Percentiles rank a stretch among this genome's conserved stretches.
phyloP scores from a whole-genome alignment of 768 basidiomycete genomes.

The Favolaschia claudopus region DNA sequence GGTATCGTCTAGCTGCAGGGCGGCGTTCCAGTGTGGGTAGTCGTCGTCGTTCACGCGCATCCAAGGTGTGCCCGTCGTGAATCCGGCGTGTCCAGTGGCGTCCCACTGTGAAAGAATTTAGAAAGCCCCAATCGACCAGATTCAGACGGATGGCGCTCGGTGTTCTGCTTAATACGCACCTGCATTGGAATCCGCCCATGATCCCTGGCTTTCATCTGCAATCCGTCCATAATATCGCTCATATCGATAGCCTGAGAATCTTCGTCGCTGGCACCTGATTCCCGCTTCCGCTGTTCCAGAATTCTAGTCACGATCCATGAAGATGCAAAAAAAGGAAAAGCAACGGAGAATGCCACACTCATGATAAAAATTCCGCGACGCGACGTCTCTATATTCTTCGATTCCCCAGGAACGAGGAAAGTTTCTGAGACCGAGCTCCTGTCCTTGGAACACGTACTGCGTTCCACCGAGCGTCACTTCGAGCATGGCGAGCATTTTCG shows the following conservation, averaged over 20 bases:
- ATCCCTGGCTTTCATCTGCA: slow-evolving; percentile 72
- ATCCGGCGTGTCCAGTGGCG: slow-evolving; percentile 60
- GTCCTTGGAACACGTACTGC: slow-evolving; percentile 76
- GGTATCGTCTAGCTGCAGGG: slow-evolving; percentile 51
- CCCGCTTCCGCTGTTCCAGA: slow-evolving; percentile 44
- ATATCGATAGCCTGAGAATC: slow-evolving; percentile 63
- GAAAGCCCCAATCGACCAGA: background rate
- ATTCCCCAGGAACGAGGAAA: slow-evolving; percentile 70
- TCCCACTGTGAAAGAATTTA: too few species aligned
- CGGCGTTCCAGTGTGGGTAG: slow-evolving; percentile 63
- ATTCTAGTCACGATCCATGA: slow-evolving; percentile 45
- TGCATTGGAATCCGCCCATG: slow-evolving; percentile 78
- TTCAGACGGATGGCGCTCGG: too few species aligned
- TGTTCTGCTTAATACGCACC: too few species aligned
- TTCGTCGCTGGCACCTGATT: slow-evolving; percentile 39
- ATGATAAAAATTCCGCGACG: slow-evolving; percentile 65
- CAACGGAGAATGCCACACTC: slow-evolving; percentile 34
- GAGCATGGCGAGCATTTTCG: slow-evolving; percentile 70
- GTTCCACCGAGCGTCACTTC: slow-evolving; percentile 71
- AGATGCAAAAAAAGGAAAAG: background rate
- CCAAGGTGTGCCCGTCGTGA: slow-evolving; percentile 72
- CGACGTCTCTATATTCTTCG: slow-evolving; percentile 78
- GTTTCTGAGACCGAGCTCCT: slow-evolving; percentile 75
- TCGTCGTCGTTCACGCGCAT: slow-evolving; percentile 80
- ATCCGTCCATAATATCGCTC: slow-evolving; percentile 63